Evolutionary conservation across 1,284 basidiomycete genomes (phyloP).

Genomic region (Termitomyces sp.): DNA sequence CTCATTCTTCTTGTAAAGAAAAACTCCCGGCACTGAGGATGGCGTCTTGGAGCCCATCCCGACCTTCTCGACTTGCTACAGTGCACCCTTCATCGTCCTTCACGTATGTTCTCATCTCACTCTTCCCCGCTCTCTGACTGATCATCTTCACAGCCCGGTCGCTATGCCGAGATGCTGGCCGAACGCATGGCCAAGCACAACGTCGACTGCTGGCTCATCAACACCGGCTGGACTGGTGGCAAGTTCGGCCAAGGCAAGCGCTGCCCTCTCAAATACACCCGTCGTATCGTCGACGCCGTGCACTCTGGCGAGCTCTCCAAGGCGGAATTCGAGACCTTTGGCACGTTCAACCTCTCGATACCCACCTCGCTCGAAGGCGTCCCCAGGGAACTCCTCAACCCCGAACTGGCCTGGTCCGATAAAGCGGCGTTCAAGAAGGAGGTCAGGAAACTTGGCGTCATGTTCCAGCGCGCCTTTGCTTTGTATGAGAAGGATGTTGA

Average conservation of each 20-base stretch:
- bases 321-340: conserved; percentile 85
- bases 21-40: conserved; percentile 97
- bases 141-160: conserved; percentile 61
- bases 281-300: conserved; percentile 94
- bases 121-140: not conserved
- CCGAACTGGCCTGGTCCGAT: conserved; percentile 79
- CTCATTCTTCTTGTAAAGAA: conserved; percentile 36
- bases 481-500: conserved; percentile 85
- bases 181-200: conserved; percentile 90
- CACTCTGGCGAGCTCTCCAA: conserved; percentile 90
- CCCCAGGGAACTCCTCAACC: conserved; percentile 86
- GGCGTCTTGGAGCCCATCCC: conserved; percentile 97
- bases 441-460: conserved; percentile 79
- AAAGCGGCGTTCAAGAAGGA: conserved; percentile 84
- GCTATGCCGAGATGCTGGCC: conserved; percentile 97
- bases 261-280: conserved; percentile 94
- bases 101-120: conserved; percentile 49
- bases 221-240: conserved; percentile 98
- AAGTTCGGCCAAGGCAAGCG: conserved; percentile 90
- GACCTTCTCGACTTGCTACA: conserved; percentile 99
- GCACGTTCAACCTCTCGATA: conserved; percentile 75
- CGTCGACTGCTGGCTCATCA: conserved; percentile 97
- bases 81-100: conserved; percentile 97
- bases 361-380: conserved; percentile 81
- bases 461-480: conserved; percentile 92